Conservation (phyloP, 805 yeast species). For the Hemisphaericaspora nanyangensis region DNA sequence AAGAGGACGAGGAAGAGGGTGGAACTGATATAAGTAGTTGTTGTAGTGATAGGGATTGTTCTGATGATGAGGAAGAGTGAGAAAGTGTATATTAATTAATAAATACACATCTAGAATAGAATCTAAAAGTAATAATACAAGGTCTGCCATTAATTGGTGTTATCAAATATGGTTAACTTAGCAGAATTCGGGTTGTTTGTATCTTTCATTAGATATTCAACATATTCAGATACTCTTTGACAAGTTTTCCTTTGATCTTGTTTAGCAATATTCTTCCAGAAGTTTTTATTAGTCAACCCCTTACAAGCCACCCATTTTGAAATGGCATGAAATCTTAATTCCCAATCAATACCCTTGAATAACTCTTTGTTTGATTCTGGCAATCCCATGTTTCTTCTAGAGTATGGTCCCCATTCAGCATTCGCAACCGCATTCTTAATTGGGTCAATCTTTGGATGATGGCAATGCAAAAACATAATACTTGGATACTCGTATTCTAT, state of each 20-base stretch:
- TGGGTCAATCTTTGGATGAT: conserved; percentile 31
- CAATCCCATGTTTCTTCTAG: conserved; percentile 21
- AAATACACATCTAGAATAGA: background rate
- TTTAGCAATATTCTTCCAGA: conserved; percentile 18
- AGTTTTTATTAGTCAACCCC: conserved; percentile 18
- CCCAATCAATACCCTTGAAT: conserved; percentile 27
- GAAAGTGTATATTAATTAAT: background rate
- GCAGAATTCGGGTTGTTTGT: conserved; percentile 10
- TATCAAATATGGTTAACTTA: too few relatives aligned
- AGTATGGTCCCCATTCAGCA: conserved; percentile 10
- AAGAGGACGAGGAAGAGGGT: conserved; percentile 23
- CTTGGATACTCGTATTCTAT: conserved; percentile 16
- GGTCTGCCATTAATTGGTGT: too few relatives aligned
- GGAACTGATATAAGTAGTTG: too few relatives aligned
- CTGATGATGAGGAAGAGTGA: background rate
- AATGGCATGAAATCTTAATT: conserved; percentile 28
- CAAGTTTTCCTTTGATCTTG: conserved; percentile 17
- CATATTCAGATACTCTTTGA: conserved; percentile 16
- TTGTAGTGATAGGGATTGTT: background rate
- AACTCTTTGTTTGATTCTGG: conserved; percentile 15
- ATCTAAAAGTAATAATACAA: too few relatives aligned
- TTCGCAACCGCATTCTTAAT: conserved; percentile 13
- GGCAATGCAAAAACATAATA: conserved; percentile 28
- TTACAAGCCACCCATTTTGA: conserved; percentile 29
- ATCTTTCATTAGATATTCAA: conserved; percentile 21